phyloP scores from a whole-genome alignment of 371 early-diverging fungal genomes.

The Mucor ambiguus region DNA sequence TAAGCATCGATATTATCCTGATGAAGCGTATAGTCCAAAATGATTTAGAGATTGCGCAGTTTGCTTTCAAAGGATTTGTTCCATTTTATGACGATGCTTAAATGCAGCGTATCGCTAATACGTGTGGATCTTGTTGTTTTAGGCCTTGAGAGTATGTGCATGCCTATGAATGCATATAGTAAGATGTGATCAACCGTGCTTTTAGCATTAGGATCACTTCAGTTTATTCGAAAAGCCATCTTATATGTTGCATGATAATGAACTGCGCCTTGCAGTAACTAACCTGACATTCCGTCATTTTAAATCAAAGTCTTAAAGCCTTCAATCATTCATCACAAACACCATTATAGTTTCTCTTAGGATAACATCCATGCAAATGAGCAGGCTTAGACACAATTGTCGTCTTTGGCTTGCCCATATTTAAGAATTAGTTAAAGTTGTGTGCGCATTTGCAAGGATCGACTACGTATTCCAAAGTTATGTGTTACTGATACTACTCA shows the following conservation, averaged over 20 bases:
- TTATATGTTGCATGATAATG: background rate
- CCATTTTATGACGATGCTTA: background rate
- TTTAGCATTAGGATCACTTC: background rate
- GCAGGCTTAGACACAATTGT: too few species aligned
- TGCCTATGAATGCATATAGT: background rate
- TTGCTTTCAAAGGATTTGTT: background rate
- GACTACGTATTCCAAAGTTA: too few species aligned
- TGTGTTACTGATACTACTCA: too few species aligned
- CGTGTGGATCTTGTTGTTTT: background rate
- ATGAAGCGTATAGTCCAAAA: background rate
- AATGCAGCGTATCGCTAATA: background rate
- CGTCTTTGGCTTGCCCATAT: too few species aligned
- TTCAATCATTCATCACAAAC: too few species aligned
- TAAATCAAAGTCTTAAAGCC: background rate
- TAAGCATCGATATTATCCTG: too few species aligned
- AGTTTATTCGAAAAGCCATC: background rate
- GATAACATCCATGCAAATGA: too few species aligned
- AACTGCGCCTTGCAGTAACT: background rate
- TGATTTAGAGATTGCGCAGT: background rate
- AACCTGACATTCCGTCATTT: background rate
- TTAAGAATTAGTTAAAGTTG: too few species aligned
- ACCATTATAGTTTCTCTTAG: too few species aligned
- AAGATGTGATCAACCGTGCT: background rate
- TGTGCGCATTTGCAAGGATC: too few species aligned
- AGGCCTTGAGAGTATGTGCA: background rate